Conservation (phyloP, 352 stramenopile genomes). For the Discostella stelligera region DNA sequence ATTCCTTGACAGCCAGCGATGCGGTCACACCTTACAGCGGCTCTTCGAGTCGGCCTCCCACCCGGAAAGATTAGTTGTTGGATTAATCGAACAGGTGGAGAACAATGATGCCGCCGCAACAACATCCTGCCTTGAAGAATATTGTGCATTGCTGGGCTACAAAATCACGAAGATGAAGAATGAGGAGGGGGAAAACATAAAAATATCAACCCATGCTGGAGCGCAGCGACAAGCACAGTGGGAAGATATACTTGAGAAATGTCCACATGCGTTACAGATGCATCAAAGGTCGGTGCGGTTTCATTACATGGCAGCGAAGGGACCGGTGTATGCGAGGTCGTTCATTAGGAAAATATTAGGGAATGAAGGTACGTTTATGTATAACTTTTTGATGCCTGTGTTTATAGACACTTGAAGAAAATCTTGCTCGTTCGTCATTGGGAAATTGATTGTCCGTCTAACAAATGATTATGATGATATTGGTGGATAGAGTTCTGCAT, state of each 20-base stretch:
- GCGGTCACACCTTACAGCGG: slow-evolving; percentile 61
- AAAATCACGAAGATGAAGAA: slow-evolving; percentile 4
- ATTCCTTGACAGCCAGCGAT: slow-evolving; percentile 76
- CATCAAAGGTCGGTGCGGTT: slow-evolving; percentile 72
- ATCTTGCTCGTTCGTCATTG: not conserved
- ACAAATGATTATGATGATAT: slow-evolving; percentile 5
- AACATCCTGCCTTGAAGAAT: slow-evolving; percentile 66
- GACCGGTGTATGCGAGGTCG: slow-evolving; percentile 73
- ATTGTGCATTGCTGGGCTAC: slow-evolving; percentile 58
- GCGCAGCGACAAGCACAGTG: not conserved
- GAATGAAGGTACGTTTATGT: slow-evolving; percentile 67
- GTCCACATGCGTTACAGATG: slow-evolving; percentile 56
- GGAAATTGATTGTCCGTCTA: not conserved
- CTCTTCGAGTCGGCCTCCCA: slow-evolving; percentile 68
- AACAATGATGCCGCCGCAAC: slow-evolving; percentile 39
- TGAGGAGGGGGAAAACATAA: slow-evolving; percentile 37
- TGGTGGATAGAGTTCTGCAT: slow-evolving; percentile 81
- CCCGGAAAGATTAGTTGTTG: slow-evolving; percentile 69
- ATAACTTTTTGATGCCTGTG: not conserved
- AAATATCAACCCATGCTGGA: slow-evolving; percentile 3
- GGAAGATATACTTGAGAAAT: slow-evolving; percentile 46
- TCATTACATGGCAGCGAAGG: slow-evolving; percentile 68
- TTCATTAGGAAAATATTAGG: slow-evolving; percentile 76
- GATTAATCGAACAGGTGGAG: slow-evolving; percentile 76
- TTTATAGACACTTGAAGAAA: not conserved